These are phyloP conservation scores for Sclerotinia glacialis DNA, from an alignment of 2,329 filamentous ascomycete genomes.

Conservation along the genomic window DNA sequence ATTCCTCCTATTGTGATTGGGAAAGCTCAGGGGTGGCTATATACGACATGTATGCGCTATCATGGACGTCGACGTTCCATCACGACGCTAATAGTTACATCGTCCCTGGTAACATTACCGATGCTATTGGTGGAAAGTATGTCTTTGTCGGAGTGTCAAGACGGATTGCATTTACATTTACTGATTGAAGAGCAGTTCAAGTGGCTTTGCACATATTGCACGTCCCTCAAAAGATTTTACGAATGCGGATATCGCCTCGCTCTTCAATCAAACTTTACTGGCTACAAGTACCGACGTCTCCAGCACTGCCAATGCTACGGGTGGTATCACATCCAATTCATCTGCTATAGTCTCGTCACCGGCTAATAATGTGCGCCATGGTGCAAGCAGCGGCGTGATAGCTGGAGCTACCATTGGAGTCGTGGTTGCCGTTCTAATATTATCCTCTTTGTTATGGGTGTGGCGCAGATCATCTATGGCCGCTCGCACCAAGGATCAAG, in stretches of 20 bases:
- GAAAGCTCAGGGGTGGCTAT: slow-evolving; percentile 38
- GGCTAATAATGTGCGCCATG: not conserved
- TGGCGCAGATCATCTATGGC: slow-evolving; percentile 11
- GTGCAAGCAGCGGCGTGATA: slow-evolving; percentile 1
- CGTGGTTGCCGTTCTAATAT: not conserved
- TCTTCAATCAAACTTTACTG: slow-evolving; percentile 8
- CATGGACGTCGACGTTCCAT: slow-evolving; percentile 39
- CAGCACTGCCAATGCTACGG: not conserved
- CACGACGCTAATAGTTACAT: slow-evolving; percentile 33
- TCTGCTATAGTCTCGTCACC: not conserved
- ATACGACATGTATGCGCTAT: slow-evolving; percentile 37
- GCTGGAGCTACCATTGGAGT: slow-evolving; percentile 17
- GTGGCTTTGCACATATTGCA: slow-evolving; percentile 9
- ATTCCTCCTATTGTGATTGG: slow-evolving; percentile 37
- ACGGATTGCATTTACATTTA: not conserved
- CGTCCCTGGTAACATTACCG: slow-evolving; percentile 33
- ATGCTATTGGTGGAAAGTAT: slow-evolving; percentile 36
- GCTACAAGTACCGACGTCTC: not conserved
- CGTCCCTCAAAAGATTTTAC: slow-evolving; percentile 9
- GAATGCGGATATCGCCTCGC: slow-evolving; percentile 6
- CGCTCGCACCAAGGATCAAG: not conserved
- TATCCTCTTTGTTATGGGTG: slow-evolving; percentile 13
- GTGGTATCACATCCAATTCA: not conserved
- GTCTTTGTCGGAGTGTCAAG: not conserved
- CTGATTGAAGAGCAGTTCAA: slow-evolving; percentile 10